These are phyloP conservation scores for Zygosaccharomyces pseudobailii DNA, from an alignment of 1,139 yeast species.

Conservation along the genomic window DNA sequence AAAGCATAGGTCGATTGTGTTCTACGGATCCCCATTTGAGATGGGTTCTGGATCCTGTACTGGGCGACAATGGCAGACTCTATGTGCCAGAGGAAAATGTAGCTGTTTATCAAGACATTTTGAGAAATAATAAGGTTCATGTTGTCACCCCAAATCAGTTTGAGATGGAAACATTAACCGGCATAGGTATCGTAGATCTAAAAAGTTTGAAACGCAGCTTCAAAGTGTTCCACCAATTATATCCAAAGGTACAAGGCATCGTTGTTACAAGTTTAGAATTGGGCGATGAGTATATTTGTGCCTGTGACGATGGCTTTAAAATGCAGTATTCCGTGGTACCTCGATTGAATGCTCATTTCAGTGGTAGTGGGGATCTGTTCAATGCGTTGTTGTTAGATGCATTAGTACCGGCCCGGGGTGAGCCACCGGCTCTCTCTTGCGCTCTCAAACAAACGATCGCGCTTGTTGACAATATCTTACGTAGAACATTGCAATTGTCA, in stretches of 20 bases:
- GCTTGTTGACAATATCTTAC: constrained; percentile 34
- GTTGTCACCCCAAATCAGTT: constrained; percentile 87
- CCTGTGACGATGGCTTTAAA: constrained; percentile 40
- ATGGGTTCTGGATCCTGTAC: constrained; percentile 85
- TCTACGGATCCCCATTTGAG: constrained; percentile 21
- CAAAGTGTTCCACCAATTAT: constrained; percentile 44
- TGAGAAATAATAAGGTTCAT: constrained; percentile 51
- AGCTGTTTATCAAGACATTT: constrained; percentile 54
- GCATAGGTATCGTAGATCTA: constrained; percentile 42
- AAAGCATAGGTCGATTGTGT: constrained; percentile 16
- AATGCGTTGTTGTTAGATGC: constrained; percentile 71
- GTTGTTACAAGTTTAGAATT: constrained; percentile 61
- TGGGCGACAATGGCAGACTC: constrained; percentile 85
- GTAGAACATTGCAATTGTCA: constrained; percentile 30
- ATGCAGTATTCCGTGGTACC: constrained; percentile 47
- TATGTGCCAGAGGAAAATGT: constrained; percentile 74
- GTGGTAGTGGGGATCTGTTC: constrained; percentile 92
- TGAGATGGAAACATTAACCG: constrained; percentile 74
- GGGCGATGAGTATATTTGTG: constrained; percentile 41
- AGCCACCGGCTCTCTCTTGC: constrained; percentile 13
- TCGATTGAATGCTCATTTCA: constrained; percentile 65
- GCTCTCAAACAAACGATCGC: constrained; percentile 34
- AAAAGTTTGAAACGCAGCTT: constrained; percentile 46
- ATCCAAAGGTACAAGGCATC: constrained; percentile 50
- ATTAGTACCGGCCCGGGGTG: constrained; percentile 33